A percentile compares a stretch with the other conserved stretches of the same genome.
Evolutionary conservation across 768 basidiomycete species (phyloP).

Genomic region (Lactifluus subvellereus): DNA sequence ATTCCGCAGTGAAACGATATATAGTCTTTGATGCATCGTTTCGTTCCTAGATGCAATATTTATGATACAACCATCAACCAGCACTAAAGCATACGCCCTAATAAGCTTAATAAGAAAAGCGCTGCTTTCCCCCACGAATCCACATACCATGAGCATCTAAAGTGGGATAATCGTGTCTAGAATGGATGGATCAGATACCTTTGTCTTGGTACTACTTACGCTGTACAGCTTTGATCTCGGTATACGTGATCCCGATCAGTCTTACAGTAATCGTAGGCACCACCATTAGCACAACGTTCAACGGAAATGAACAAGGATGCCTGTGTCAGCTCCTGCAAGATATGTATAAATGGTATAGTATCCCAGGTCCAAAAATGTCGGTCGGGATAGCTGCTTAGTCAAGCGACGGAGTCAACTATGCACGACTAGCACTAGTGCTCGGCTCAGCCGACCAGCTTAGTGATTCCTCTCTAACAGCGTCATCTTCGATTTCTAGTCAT

Average conservation of each 20-base stretch:
- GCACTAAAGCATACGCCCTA: background rate
- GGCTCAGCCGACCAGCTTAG: too few relatives aligned
- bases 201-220: background rate
- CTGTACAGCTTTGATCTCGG: background rate
- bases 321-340: background rate
- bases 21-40: background rate
- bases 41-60: constrained; percentile 4
- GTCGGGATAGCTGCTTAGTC: background rate
- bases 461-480: background rate
- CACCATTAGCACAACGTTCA: background rate
- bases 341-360: background rate
- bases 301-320: background rate
- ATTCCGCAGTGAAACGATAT: constrained; percentile 8
- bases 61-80: background rate
- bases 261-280: background rate
- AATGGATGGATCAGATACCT: background rate
- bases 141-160: background rate
- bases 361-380: too few relatives aligned
- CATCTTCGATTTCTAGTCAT: background rate
- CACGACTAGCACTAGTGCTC: too few relatives aligned
- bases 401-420: background rate
- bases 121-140: background rate
- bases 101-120: background rate
- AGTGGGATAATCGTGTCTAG: background rate
- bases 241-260: background rate